Conservation (phyloP, 495 filamentous ascomycete genomes). For the Hypomontagnella submonticulosa region DNA sequence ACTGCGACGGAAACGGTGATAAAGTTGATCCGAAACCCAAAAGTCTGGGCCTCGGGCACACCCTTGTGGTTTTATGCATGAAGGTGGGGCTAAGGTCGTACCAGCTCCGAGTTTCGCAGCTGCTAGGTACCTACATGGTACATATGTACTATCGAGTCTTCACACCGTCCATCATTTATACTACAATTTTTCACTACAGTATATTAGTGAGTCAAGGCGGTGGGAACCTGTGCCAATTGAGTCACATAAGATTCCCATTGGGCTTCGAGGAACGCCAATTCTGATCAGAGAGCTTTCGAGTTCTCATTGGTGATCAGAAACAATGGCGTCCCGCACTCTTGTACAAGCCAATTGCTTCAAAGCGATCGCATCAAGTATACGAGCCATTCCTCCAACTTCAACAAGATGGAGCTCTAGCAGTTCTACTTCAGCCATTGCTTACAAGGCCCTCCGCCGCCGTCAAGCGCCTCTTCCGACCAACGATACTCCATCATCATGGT, state of each 20-base stretch:
- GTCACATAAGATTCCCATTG: conserved; percentile 29
- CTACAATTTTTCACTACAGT: conserved; percentile 36
- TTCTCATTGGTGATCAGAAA: conserved; percentile 47
- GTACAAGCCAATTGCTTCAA: conserved; percentile 51
- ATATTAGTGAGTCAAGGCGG: conserved; percentile 42
- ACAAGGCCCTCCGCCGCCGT: conserved; percentile 95
- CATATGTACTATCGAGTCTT: not conserved
- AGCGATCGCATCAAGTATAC: conserved; percentile 31
- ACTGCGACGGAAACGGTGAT: conserved; percentile 15
- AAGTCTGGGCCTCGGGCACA: not conserved
- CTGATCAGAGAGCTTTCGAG: conserved; percentile 43
- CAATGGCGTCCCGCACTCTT: conserved; percentile 60
- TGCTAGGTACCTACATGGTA: not conserved
- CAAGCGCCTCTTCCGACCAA: conserved; percentile 81
- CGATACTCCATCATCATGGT: conserved; percentile 83
- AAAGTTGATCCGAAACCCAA: conserved; percentile 20
- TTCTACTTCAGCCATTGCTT: conserved; percentile 92
- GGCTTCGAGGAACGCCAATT: conserved; percentile 26
- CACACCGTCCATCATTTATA: conserved; percentile 18
- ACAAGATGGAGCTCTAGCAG: conserved; percentile 57
- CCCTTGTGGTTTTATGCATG: not conserved
- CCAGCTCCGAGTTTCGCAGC: conserved; percentile 46
- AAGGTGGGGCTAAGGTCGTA: conserved; percentile 15
- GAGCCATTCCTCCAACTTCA: conserved; percentile 35
- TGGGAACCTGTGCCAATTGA: conserved; percentile 36